phyloP scores from a whole-genome alignment of 2,329 filamentous ascomycete species.

The Sclerotiophoma versabilis region DNA sequence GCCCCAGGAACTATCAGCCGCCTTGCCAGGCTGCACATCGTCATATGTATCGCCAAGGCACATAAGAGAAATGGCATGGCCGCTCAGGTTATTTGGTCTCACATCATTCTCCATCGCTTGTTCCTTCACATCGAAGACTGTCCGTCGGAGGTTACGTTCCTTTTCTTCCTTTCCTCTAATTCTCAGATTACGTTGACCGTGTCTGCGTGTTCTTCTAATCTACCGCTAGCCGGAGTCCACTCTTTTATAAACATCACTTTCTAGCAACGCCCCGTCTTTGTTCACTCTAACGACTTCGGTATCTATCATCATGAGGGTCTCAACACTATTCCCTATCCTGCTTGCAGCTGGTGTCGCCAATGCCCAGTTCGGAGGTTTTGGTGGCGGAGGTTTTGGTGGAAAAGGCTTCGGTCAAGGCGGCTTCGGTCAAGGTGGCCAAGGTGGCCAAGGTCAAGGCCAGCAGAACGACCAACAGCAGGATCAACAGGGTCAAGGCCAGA shows the following conservation, averaged over 20 bases:
- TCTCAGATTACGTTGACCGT: constrained; percentile 53
- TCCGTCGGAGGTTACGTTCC: constrained; percentile 51
- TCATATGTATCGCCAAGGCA: constrained; percentile 45
- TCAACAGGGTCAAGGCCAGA: neutral
- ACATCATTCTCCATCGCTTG: constrained; percentile 44
- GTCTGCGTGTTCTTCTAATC: constrained; percentile 48
- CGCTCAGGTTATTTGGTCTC: constrained; percentile 38
- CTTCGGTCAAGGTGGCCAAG: constrained; percentile 12
- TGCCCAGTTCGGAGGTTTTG: constrained; percentile 37
- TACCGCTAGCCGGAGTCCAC: constrained; percentile 49
- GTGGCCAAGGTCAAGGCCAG: constrained; percentile 23
- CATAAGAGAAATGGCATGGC: constrained; percentile 40
- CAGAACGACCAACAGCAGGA: constrained; percentile 22
- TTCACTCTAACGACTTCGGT: neutral
- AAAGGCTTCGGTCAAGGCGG: constrained; percentile 10
- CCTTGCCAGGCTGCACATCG: constrained; percentile 33
- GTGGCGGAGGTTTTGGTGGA: constrained; percentile 6
- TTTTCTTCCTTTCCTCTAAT: constrained; percentile 49
- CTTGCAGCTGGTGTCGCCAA: constrained; percentile 45
- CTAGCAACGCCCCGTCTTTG: constrained; percentile 19
- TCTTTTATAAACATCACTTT: constrained; percentile 41
- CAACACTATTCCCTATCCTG: constrained; percentile 42
- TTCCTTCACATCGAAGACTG: constrained; percentile 35
- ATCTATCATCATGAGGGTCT: constrained; percentile 45
- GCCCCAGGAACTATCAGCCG: constrained; percentile 43